These are phyloP conservation scores for Russula olivacea DNA, from an alignment of 768 basidiomycete species.

Conservation along the genomic window DNA sequence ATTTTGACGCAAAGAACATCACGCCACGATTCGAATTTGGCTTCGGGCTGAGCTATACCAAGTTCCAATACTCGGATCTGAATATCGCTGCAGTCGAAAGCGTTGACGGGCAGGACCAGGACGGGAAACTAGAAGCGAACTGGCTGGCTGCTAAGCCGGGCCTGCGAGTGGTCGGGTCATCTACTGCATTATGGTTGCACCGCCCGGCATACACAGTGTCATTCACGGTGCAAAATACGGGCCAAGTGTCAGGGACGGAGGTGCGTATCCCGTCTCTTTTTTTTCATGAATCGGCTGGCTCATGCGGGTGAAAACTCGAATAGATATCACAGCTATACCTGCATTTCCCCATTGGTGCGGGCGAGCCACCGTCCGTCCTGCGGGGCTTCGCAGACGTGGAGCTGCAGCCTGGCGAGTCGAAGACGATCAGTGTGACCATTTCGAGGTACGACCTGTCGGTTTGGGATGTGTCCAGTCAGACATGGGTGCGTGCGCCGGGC, in stretches of 20 bases:
- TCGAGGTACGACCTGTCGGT: conserved; percentile 28
- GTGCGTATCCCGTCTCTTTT: conserved; percentile 31
- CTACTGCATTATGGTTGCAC: conserved; percentile 64
- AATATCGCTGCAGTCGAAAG: conserved; percentile 31
- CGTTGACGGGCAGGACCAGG: conserved; percentile 29
- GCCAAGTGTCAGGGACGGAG: conserved; percentile 56
- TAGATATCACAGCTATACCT: conserved; percentile 74
- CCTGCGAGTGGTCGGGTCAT: conserved; percentile 51
- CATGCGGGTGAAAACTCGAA: background rate
- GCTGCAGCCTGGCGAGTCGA: conserved; percentile 25
- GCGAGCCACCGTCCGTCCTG: conserved; percentile 66
- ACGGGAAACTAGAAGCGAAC: conserved; percentile 37
- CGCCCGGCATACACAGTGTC: conserved; percentile 55
- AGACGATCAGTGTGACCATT: conserved; percentile 24
- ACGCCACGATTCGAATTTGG: conserved; percentile 85
- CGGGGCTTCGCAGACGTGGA: conserved; percentile 28
- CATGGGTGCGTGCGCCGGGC: conserved; percentile 33
- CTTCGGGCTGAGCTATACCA: conserved; percentile 82
- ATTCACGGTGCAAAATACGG: conserved; percentile 64
- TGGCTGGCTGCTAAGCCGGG: conserved; percentile 59
- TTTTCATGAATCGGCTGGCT: background rate
- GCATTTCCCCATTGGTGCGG: conserved; percentile 54
- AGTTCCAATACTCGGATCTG: conserved; percentile 64
- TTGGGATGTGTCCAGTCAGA: conserved; percentile 35
- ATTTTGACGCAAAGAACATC: conserved; percentile 53